phyloP scores from a whole-genome alignment of 768 basidiomycete genomes.

The Kockovaella imperatae region DNA sequence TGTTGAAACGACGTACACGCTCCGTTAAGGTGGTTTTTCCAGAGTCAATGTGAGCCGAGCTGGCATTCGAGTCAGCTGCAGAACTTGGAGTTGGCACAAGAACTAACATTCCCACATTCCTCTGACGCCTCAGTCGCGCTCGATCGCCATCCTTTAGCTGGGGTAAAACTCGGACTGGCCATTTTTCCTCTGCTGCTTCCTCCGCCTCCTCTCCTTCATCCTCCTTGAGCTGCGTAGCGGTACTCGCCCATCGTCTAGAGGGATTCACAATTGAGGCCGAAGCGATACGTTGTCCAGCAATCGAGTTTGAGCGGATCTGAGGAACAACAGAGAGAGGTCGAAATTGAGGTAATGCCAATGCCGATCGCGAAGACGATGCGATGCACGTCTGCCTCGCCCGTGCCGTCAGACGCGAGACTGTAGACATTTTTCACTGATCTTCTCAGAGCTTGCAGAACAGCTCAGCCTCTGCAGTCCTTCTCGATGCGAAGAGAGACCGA shows the following conservation, averaged over 20 bases:
- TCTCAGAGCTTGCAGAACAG: background rate
- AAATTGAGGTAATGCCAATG: too few species aligned
- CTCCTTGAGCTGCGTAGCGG: constrained; percentile 17
- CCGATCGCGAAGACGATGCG: background rate
- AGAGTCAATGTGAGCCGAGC: constrained; percentile 53
- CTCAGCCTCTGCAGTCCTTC: too few species aligned
- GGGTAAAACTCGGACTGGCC: constrained; percentile 44
- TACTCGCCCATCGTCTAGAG: constrained; percentile 9
- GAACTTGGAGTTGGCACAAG: too few species aligned
- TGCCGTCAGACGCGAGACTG: background rate
- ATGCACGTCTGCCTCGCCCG: background rate
- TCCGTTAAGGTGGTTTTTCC: constrained; percentile 98
- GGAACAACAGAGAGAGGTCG: too few species aligned
- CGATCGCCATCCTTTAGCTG: constrained; percentile 56
- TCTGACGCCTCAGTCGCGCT: constrained; percentile 60
- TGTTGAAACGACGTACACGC: constrained; percentile 49
- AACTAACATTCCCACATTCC: constrained; percentile 79
- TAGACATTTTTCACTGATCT: constrained; percentile 1
- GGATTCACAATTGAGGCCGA: background rate
- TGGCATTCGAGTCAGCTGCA: background rate
- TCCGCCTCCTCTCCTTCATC: constrained; percentile 18
- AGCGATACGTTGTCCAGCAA: constrained; percentile 2
- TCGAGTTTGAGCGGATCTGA: background rate
- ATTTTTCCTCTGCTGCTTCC: constrained; percentile 15
- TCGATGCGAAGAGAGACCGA: too few species aligned